Evolutionary conservation across 352 stramenopile species (phyloP), one percentile per base, ranked within the genome.

Genomic region (Phytopythium litorale): DNA sequence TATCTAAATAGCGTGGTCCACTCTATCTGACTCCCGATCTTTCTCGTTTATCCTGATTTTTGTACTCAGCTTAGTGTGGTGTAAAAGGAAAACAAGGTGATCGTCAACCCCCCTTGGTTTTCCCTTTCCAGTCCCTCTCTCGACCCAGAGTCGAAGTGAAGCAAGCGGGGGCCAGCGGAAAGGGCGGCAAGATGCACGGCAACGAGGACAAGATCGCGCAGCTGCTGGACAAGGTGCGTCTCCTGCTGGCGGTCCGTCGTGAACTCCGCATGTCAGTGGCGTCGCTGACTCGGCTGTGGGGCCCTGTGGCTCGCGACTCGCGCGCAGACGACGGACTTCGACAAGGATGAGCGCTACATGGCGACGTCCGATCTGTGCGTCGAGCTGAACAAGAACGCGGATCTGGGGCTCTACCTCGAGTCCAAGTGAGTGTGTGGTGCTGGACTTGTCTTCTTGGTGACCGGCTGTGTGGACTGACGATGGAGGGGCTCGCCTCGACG

Each of bases 321-420:
- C 25, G 15, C 30, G 23, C 45, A 93, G 84, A 93, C 84, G 21
- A 92, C 80, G 45, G 82, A 94, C 60, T 96, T 92, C 64, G 91
- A 98, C 84, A 98, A 99, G 74, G 97, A 99, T 91, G 97, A 99
- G 79, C 95, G 97, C 30, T 99, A 99, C 81, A 99, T 99, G 97
- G 97, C 97, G 37, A 99, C 97, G 21, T 98, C 91, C 28, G 97
- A 99, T 78, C 84, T 99, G 48, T 99, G 96, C 75, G 93, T 91
- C 43, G 92, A 98, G 59, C 88, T 99, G 37, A 82, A 90, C 66
- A 97, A 98, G 75, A 94, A 98, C 72, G 73, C 92, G 48, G 92
- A 97, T 58, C 73, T 98, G 49, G 90, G 82, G 33, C 55, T 75
- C 60, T 91, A 88, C 65, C 73, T 96, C 19, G 87, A 96, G 67